These are phyloP conservation scores for Lolium multiflorum DNA, from an alignment of 176 grass and related monocot genomes.

Conservation along the genomic window DNA sequence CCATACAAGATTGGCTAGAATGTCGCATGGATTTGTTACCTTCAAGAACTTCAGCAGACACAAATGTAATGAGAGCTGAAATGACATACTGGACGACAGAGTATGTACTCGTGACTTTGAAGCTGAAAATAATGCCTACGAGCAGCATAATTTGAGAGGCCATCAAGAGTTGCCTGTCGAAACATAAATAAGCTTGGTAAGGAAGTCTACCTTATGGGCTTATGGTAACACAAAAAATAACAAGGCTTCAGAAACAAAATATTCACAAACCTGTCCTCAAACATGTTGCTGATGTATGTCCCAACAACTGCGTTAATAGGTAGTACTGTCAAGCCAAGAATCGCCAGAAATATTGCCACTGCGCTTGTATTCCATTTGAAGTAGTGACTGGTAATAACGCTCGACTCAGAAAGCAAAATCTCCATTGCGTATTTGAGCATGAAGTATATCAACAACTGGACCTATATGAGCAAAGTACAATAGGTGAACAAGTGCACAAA, in stretches of 20 bases:
- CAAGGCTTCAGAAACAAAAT: not conserved
- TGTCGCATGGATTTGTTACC: slow-evolving; percentile 51
- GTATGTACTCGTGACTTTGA: slow-evolving; percentile 74
- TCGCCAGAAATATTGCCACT: slow-evolving; percentile 92
- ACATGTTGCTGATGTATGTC: slow-evolving; percentile 98
- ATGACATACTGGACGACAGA: slow-evolving; percentile 68
- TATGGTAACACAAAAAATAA: not conserved
- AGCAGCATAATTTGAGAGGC: slow-evolving; percentile 79
- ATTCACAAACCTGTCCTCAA: slow-evolving; percentile 85
- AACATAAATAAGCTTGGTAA: slow-evolving; percentile 21
- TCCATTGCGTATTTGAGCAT: slow-evolving; percentile 99
- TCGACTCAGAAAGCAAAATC: slow-evolving; percentile 94
- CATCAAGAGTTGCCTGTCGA: slow-evolving; percentile 84
- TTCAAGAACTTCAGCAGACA: slow-evolving; percentile 97
- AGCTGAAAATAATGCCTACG: slow-evolving; percentile 81
- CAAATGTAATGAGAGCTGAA: slow-evolving; percentile 83
- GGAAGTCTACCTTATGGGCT: not conserved
- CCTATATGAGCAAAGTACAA: slow-evolving; percentile 52
- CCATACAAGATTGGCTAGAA: not conserved
- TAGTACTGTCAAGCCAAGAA: slow-evolving; percentile 90
- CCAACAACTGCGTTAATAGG: slow-evolving; percentile 94
- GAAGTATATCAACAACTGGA: slow-evolving; percentile 97
- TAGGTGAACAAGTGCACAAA: slow-evolving; percentile 15
- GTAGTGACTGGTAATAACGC: slow-evolving; percentile 92
- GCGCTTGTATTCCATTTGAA: slow-evolving; percentile 92